Base-by-base conservation (phyloP, 164 flowering plant genomes). In the Macadamia tetraphylla region DNA sequence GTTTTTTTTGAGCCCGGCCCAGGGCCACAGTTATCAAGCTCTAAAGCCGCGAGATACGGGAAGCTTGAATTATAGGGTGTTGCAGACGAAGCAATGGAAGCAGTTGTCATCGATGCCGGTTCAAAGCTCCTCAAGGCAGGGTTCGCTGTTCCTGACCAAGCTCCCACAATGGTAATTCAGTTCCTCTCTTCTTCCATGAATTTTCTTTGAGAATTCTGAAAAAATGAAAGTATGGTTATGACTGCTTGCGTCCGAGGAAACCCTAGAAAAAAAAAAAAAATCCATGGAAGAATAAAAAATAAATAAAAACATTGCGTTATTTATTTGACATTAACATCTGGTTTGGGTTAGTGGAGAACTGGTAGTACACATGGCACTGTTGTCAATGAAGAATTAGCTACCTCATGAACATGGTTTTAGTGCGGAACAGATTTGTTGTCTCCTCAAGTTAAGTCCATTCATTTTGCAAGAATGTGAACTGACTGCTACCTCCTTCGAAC, bases 51-150 rank as follows among this genome's bases (percentile, higher is more conserved):
- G 51, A 46, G 1, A 11, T 8, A 13, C 18, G 57, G 57, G 61
- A 58, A 29, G 61, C 1, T 31, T 69, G 52, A 67, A 23, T 65
- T 18, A 63, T 74, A 78, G 81, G 79, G 70, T 76, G 72, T 67
- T 57, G 17, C 29, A 46, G n/a, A 42, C 12, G 46, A 12, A 63
- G 40, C 65, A 62, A 94, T 94, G 98, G 99, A 94, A 81, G 96
- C 98, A 13, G 96, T 84, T 40, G 99, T 94, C 57, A 80, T 94
- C 8, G 99, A 94, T 74, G 88, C 85, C 10, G 99, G 99, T 52
- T 84, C 98, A 48, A 89, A 82, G 87, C 82, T 86, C 56, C 90
- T 94, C 67, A 94, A 94, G 77, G 98, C 99, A 0, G 99, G 99
- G 55, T 83, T 85, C 18, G 97, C 99, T 0, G 79, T 90, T 63